Evolutionary conservation across 2,329 filamentous ascomycete species (phyloP).

Genomic region (Fusarium chlamydosporum): DNA sequence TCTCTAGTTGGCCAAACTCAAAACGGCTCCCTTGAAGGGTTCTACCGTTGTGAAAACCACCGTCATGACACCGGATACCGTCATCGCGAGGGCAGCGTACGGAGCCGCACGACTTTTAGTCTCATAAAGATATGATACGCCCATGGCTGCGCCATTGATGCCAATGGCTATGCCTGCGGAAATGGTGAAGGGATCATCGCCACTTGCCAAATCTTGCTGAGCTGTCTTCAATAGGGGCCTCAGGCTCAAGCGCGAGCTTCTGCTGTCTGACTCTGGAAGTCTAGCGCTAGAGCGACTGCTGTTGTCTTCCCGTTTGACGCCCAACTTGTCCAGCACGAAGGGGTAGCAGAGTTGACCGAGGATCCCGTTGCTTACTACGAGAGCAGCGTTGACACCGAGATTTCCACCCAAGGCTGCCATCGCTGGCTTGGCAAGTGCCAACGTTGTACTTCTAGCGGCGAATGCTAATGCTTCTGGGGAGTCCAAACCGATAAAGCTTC

Average conservation of each 20-base stretch:
- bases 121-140: conserved; percentile 70
- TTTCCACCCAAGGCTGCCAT: conserved; percentile 62
- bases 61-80: conserved; percentile 68
- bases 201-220: conserved; percentile 35
- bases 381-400: conserved; percentile 62
- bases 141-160: conserved; percentile 73
- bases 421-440: conserved; percentile 65
- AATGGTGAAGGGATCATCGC: conserved; percentile 57
- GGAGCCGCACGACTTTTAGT: conserved; percentile 66
- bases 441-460: conserved; percentile 64
- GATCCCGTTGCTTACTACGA: conserved; percentile 68
- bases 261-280: conserved; percentile 11
- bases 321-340: conserved; percentile 52
- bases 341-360: conserved; percentile 60
- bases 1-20: conserved; percentile 53
- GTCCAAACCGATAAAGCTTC: conserved; percentile 56
- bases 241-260: conserved; percentile 7
- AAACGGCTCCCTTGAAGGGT: conserved; percentile 60
- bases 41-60: conserved; percentile 67
- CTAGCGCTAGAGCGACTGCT: background rate
- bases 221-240: conserved; percentile 19
- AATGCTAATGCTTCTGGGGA: conserved; percentile 60
- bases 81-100: conserved; percentile 71
- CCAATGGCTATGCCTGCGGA: conserved; percentile 68
- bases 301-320: conserved; percentile 38